Evolutionary conservation across 2,329 filamentous ascomycete species (phyloP).

Genomic region (Diaporthe sp.): DNA sequence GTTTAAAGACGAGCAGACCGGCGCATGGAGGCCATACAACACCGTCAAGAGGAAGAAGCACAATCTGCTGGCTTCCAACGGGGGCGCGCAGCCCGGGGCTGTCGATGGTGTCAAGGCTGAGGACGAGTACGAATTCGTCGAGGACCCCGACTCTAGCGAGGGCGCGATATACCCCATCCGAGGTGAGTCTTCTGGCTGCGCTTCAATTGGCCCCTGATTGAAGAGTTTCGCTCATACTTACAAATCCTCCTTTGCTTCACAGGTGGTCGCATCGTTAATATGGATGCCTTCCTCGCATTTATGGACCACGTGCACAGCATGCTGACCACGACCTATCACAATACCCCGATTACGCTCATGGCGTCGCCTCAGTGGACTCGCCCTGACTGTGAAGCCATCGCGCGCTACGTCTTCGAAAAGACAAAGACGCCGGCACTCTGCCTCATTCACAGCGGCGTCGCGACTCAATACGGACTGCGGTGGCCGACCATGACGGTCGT

Average conservation of each 20-base stretch:
- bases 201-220: not conserved
- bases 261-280: constrained; percentile 87
- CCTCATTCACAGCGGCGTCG: constrained; percentile 88
- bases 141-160: constrained; percentile 88
- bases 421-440: constrained; percentile 94
- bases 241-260: constrained; percentile 31
- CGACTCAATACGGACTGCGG: constrained; percentile 86
- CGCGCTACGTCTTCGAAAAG: constrained; percentile 97
- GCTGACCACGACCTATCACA: constrained; percentile 92
- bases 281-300: constrained; percentile 93
- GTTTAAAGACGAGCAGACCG: constrained; percentile 87
- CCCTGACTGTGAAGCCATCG: constrained; percentile 86
- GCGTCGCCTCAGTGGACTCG: constrained; percentile 91
- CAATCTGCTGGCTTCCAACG: constrained; percentile 43
- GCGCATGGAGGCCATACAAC: constrained; percentile 81
- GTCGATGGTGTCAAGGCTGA: constrained; percentile 62
- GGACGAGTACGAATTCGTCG: constrained; percentile 80
- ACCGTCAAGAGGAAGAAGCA: constrained; percentile 77
- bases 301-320: constrained; percentile 92
- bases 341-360: constrained; percentile 93
- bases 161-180: constrained; percentile 90
- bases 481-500: constrained; percentile 84
- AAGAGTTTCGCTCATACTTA: not conserved
- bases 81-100: constrained; percentile 42
- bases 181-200: constrained; percentile 53